phyloP scores from a whole-genome alignment of 2,329 filamentous ascomycete species.

The Cladophialophora carrionii region DNA sequence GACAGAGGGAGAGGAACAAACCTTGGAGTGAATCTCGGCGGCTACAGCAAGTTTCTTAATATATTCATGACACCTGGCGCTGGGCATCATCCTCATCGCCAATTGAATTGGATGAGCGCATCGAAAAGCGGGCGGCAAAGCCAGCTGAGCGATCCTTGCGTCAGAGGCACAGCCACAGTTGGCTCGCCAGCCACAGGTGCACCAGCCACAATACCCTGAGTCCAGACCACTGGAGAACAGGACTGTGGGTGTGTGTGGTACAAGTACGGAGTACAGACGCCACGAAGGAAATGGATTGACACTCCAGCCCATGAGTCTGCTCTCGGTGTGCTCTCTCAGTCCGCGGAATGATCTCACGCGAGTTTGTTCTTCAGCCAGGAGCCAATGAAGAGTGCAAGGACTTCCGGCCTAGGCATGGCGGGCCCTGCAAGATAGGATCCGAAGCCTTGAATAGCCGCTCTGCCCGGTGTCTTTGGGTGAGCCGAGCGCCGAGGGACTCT shows the following conservation, averaged over 20 bases:
- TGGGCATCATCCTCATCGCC: constrained; percentile 18
- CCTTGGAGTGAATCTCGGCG: constrained; percentile 9
- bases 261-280: not conserved
- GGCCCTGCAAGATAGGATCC: constrained; percentile 15
- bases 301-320: not conserved
- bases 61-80: constrained; percentile 16
- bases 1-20: constrained; percentile 1
- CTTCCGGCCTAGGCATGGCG: constrained; percentile 2
- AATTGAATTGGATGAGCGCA: constrained; percentile 17
- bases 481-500: constrained; percentile 18
- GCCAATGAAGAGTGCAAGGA: not conserved
- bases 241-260: not conserved
- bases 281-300: not conserved
- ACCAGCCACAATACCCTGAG: constrained; percentile 1
- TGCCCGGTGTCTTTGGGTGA: constrained; percentile 1
- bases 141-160: constrained; percentile 3
- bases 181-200: constrained; percentile 4
- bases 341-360: not conserved
- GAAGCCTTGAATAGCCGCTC: constrained; percentile 16
- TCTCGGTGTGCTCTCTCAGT: not conserved
- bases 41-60: constrained; percentile 20
- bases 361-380: not conserved
- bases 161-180: constrained; percentile 14
- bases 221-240: not conserved
- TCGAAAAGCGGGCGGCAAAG: constrained; percentile 18